phyloP scores from a whole-genome alignment of 2,329 filamentous ascomycete genomes.

The Apiospora sp. region DNA sequence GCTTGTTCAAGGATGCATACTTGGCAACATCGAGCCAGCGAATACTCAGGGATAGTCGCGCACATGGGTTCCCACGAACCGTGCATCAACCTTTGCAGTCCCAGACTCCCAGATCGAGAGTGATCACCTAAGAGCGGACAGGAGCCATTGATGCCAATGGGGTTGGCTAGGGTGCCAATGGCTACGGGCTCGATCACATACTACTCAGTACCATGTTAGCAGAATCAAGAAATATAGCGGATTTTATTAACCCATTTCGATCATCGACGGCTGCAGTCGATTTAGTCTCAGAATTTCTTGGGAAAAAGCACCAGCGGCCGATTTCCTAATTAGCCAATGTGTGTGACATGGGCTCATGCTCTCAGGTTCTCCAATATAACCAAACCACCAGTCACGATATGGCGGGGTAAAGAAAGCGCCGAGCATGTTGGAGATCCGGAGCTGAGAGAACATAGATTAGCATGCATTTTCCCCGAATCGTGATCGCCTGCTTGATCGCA shows the following conservation, averaged over 20 bases:
- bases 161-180: no score
- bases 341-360: neutral
- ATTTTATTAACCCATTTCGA: conserved; percentile 38
- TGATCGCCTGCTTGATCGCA: neutral
- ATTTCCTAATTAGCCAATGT: neutral
- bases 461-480: neutral
- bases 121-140: conserved; percentile 43
- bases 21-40: conserved; percentile 36
- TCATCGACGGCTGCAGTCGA: conserved; percentile 37
- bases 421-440: conserved; percentile 34
- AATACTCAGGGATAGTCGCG: conserved; percentile 38
- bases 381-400: conserved; percentile 45
- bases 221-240: neutral
- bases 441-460: conserved; percentile 26
- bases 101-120: conserved; percentile 35
- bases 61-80: conserved; percentile 41
- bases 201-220: neutral
- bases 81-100: conserved; percentile 38
- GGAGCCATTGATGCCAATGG: conserved; percentile 30
- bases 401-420: conserved; percentile 40
- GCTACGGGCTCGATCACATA: neutral
- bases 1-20: conserved; percentile 25
- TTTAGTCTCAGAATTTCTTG: conserved; percentile 37
- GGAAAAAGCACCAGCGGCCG: conserved; percentile 28
- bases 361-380: conserved; percentile 32